phyloP scores from a whole-genome alignment of 305 asterid genomes.

The Stenogyne calaminthoides region DNA sequence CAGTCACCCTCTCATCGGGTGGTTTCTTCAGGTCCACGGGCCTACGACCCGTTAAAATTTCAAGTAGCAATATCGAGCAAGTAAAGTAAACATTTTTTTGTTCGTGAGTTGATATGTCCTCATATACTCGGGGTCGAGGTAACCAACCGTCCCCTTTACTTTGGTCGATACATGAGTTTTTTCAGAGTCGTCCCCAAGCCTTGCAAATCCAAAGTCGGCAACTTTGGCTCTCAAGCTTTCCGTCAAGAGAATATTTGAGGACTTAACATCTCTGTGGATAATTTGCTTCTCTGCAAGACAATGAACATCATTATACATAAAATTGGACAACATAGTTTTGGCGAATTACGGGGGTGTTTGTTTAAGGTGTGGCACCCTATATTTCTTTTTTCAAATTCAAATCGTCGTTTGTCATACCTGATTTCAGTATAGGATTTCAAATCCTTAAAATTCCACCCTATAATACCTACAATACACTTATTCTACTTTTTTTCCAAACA shows the following conservation, averaged over 20 bases:
- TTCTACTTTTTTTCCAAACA: too few species aligned
- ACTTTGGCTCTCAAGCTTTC: conserved; percentile 92
- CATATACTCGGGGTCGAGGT: conserved; percentile 98
- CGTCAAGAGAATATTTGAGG: conserved; percentile 92
- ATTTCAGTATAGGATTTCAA: too few species aligned
- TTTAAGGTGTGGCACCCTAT: too few species aligned
- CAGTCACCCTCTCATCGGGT: conserved; percentile 70
- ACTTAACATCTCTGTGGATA: conserved; percentile 96
- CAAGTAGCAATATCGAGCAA: conserved; percentile 77
- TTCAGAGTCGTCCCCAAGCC: conserved; percentile 79
- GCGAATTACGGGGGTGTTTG: neutral
- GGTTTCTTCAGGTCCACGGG: conserved; percentile 81
- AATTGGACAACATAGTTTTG: neutral
- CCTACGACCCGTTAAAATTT: conserved; percentile 85
- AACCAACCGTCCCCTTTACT: conserved; percentile 96
- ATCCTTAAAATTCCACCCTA: too few species aligned
- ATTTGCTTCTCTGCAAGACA: conserved; percentile 80
- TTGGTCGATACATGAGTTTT: conserved; percentile 82
- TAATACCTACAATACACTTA: too few species aligned
- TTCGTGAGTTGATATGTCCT: conserved; percentile 81
- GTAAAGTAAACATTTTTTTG: conserved; percentile 98
- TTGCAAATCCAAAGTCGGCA: conserved; percentile 96
- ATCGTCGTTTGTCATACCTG: too few species aligned
- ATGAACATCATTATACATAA: conserved; percentile 14
- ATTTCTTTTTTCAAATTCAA: too few species aligned